phyloP scores from a whole-genome alignment of 768 basidiomycete species.

The Russula emetica region DNA sequence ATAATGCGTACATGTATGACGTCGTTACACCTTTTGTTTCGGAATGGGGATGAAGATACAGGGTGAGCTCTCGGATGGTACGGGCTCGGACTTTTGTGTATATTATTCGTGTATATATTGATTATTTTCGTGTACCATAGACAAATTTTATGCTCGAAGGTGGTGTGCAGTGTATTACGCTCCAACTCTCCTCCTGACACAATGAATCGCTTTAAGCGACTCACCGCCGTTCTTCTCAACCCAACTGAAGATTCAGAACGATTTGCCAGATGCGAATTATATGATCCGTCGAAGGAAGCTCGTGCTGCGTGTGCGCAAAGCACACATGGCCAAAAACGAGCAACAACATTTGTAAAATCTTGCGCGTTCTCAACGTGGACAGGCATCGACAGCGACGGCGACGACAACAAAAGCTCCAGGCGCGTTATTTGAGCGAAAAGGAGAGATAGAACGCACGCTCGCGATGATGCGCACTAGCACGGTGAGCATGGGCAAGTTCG shows the following conservation, averaged over 20 bases:
- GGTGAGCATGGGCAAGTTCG: constrained; percentile 94
- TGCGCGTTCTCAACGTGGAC: constrained; percentile 47
- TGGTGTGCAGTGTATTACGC: not conserved
- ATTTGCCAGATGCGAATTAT: constrained; percentile 62
- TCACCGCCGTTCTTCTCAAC: constrained; percentile 21
- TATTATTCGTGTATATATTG: not conserved
- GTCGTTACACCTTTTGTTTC: constrained; percentile 78
- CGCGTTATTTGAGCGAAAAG: constrained; percentile 51
- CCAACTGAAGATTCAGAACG: constrained; percentile 19
- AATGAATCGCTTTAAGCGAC: constrained; percentile 24
- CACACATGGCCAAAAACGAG: constrained; percentile 79
- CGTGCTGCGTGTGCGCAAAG: constrained; percentile 78
- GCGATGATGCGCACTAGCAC: constrained; percentile 78
- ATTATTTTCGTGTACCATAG: not conserved
- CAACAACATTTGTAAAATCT: constrained; percentile 69
- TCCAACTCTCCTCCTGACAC: not conserved
- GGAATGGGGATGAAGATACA: constrained; percentile 53
- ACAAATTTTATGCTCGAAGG: not conserved
- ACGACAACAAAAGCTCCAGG: not conserved
- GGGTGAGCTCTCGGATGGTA: not conserved
- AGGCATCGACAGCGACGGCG: too few relatives aligned
- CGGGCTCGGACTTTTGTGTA: not conserved
- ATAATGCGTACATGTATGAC: constrained; percentile 77
- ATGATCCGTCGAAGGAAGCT: constrained; percentile 76
- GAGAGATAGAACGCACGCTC: constrained; percentile 70